Percentiles rank a stretch among this genome's conserved stretches.
Conservation (phyloP, 306 rosid species). For the Sphenostylis stenocarpa region DNA sequence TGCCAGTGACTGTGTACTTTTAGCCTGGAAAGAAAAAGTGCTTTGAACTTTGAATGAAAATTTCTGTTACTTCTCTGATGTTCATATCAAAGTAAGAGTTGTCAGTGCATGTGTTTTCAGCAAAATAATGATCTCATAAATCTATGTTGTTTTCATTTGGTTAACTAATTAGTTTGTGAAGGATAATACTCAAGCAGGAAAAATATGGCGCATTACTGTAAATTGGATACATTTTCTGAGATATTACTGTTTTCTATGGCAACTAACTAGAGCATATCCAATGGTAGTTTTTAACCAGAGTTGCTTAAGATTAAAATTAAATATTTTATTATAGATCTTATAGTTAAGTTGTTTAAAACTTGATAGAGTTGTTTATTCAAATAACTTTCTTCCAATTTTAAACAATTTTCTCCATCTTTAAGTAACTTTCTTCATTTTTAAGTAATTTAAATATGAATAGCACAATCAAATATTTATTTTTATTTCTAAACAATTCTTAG, state of each 20-base stretch:
- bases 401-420: too few species aligned
- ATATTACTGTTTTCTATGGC: background rate
- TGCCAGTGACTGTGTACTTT: background rate
- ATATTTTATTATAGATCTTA: too few species aligned
- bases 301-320: too few species aligned
- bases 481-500: too few species aligned
- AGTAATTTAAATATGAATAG: too few species aligned
- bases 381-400: too few species aligned
- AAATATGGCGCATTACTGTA: background rate
- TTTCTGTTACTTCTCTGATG: constrained; percentile 17
- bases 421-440: too few species aligned
- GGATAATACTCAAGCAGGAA: background rate
- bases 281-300: too few species aligned
- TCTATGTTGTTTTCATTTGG: background rate
- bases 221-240: background rate
- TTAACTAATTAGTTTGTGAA: background rate
- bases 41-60: background rate
- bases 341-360: too few species aligned
- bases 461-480: too few species aligned
- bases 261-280: too few species aligned
- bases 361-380: too few species aligned
- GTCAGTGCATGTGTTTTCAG: background rate
- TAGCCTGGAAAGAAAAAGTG: background rate
- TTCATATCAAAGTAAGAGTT: constrained; percentile 1
- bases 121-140: background rate